Conservation (phyloP, 768 basidiomycete species). For the Amanita molliuscula region DNA sequence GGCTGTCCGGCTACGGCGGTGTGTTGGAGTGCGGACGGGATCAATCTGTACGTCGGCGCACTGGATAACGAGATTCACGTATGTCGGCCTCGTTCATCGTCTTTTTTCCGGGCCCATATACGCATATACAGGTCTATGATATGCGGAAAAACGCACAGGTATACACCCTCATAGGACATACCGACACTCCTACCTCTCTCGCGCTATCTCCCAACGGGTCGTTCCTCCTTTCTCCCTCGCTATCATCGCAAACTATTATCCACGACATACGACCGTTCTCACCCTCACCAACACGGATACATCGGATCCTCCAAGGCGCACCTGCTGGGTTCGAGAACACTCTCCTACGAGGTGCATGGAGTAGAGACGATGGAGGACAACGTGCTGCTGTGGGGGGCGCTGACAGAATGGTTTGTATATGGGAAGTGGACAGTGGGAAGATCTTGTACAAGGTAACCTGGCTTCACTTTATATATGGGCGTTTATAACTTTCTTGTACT, state of each 20-base stretch:
- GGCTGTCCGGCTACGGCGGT: conserved; percentile 90
- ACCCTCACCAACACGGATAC: conserved; percentile 69
- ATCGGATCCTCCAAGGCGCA: conserved; percentile 71
- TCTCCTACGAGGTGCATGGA: conserved; percentile 81
- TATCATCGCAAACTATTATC: conserved; percentile 83
- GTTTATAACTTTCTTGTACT: neutral
- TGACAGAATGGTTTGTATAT: conserved; percentile 77
- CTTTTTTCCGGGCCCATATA: conserved; percentile 5
- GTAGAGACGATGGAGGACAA: conserved; percentile 70
- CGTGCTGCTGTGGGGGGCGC: conserved; percentile 86
- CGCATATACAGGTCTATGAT: conserved; percentile 63
- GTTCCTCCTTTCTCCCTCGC: conserved; percentile 82
- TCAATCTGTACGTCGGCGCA: conserved; percentile 83
- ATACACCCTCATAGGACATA: conserved; percentile 74
- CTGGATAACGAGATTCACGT: conserved; percentile 97
- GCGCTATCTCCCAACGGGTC: conserved; percentile 81
- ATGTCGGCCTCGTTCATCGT: conserved; percentile 17
- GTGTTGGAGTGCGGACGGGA: conserved; percentile 87
- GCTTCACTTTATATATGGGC: neutral
- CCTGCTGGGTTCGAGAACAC: conserved; percentile 93
- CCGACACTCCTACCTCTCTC: conserved; percentile 91
- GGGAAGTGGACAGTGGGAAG: conserved; percentile 74
- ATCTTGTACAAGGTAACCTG: conserved; percentile 65
- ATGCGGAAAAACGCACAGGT: conserved; percentile 77
- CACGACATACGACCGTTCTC: conserved; percentile 95